Conservation (phyloP, 2,329 filamentous ascomycete species). For the Chaetomiaceae sp. region DNA sequence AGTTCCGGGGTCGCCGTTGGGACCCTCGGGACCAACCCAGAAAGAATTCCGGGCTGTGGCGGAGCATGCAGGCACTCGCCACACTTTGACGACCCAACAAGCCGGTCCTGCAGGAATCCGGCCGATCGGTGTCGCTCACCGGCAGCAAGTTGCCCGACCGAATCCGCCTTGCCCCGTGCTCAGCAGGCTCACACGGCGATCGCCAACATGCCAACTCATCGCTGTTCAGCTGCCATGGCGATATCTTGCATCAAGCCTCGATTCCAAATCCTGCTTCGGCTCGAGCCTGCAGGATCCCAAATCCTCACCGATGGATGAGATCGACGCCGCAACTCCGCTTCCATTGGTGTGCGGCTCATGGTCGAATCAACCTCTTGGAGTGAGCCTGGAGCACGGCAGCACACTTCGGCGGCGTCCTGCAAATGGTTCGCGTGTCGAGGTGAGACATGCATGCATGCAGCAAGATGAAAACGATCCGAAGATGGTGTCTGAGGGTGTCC, state of each 20-base stretch:
- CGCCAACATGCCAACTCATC: slow-evolving; percentile 3
- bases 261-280: no score
- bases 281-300: not conserved
- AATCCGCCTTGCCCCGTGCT: slow-evolving; percentile 20
- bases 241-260: not conserved
- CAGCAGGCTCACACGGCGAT: not conserved
- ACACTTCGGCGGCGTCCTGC: slow-evolving; percentile 12
- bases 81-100: slow-evolving; percentile 18
- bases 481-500: slow-evolving; percentile 1
- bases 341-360: not conserved
- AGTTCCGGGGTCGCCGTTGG: slow-evolving; percentile 13
- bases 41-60: slow-evolving; percentile 34
- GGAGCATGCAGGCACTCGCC: slow-evolving; percentile 32
- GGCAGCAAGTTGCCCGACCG: slow-evolving; percentile 4
- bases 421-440: slow-evolving; percentile 23
- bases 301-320: not conserved
- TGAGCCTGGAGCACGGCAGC: not conserved
- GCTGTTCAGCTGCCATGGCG: not conserved
- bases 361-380: slow-evolving; percentile 1
- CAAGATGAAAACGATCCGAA: slow-evolving; percentile 5
- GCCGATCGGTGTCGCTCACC: slow-evolving; percentile 9
- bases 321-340: not conserved
- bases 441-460: slow-evolving; percentile 23
- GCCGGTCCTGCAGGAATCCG: slow-evolving; percentile 10
- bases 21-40: slow-evolving; percentile 8